Conservation (phyloP, 2,329 filamentous ascomycete species). For the Aureobasidium sp. region DNA sequence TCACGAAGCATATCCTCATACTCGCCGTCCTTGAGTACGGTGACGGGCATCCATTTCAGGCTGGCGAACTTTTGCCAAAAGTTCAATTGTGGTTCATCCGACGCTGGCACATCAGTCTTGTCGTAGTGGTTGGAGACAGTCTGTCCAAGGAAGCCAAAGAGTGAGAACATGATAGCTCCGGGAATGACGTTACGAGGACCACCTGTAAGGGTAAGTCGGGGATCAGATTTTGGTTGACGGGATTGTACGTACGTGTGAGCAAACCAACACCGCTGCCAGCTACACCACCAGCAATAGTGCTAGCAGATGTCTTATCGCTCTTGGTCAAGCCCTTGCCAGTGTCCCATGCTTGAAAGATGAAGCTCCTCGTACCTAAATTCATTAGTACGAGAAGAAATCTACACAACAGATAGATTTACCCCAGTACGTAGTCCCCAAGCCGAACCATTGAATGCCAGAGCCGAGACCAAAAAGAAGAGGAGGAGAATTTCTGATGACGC, state of each 20-base stretch:
- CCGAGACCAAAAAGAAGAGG: slow-evolving; percentile 62
- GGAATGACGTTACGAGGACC: slow-evolving; percentile 50
- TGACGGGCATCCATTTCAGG: slow-evolving; percentile 66
- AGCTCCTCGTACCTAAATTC: slow-evolving; percentile 16
- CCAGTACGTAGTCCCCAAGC: slow-evolving; percentile 69
- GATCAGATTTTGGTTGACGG: not conserved
- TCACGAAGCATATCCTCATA: slow-evolving; percentile 65
- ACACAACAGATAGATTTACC: slow-evolving; percentile 42
- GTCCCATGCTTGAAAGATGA: slow-evolving; percentile 32
- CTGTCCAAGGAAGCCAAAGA: slow-evolving; percentile 54
- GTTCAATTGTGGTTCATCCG: slow-evolving; percentile 31
- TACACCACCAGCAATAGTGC: slow-evolving; percentile 62
- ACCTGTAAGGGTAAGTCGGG: slow-evolving; percentile 34
- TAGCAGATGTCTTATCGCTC: slow-evolving; percentile 58
- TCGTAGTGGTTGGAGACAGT: slow-evolving; percentile 48
- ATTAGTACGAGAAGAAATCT: not conserved
- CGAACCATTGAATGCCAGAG: slow-evolving; percentile 74
- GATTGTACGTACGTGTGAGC: slow-evolving; percentile 41
- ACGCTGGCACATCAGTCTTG: slow-evolving; percentile 32
- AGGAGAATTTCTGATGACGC: slow-evolving; percentile 57
- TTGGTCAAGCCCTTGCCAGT: slow-evolving; percentile 41
- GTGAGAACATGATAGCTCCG: slow-evolving; percentile 51
- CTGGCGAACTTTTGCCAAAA: slow-evolving; percentile 47
- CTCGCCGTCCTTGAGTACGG: slow-evolving; percentile 62
- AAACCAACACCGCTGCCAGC: slow-evolving; percentile 51